These are phyloP conservation scores for Suillus lakei DNA, from an alignment of 768 basidiomycete genomes.

Conservation along the genomic window DNA sequence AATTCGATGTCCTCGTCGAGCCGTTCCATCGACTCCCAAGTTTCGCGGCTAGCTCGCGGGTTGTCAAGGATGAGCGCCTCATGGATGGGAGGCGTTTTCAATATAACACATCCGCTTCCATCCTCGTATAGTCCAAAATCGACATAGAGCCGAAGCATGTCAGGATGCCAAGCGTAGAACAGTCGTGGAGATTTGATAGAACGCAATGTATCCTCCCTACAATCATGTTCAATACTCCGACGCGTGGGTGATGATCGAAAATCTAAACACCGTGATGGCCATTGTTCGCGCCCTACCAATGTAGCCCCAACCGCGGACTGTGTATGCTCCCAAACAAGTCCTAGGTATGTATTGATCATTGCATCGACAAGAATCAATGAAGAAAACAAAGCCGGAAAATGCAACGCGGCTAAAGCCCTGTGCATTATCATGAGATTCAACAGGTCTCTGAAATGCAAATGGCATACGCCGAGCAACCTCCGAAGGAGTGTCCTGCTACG, in stretches of 20 bases:
- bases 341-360: conserved; percentile 46
- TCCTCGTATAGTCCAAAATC: conserved; percentile 53
- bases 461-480: conserved; percentile 76
- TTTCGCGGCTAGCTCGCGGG: conserved; percentile 23
- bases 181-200: no score
- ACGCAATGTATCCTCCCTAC: not conserved
- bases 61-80: conserved; percentile 69
- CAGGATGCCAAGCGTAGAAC: no score
- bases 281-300: conserved; percentile 59
- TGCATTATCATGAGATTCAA: conserved; percentile 7
- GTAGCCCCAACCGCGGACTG: conserved; percentile 44
- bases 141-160: conserved; percentile 50
- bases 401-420: conserved; percentile 69
- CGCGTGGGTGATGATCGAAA: not conserved
- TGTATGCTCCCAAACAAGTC: not conserved
- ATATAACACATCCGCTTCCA: conserved; percentile 44
- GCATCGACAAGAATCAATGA: conserved; percentile 80
- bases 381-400: conserved; percentile 68
- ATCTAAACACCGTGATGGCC: conserved; percentile 58
- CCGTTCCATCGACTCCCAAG: conserved; percentile 29
- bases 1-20: conserved; percentile 30
- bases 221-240: not conserved
- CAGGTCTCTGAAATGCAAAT: conserved; percentile 1
- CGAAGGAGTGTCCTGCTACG: conserved; percentile 83
- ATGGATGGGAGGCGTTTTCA: conserved; percentile 70